Conservation (phyloP, 2,329 filamentous ascomycete species). For the Penicillium aurantiogriseum region DNA sequence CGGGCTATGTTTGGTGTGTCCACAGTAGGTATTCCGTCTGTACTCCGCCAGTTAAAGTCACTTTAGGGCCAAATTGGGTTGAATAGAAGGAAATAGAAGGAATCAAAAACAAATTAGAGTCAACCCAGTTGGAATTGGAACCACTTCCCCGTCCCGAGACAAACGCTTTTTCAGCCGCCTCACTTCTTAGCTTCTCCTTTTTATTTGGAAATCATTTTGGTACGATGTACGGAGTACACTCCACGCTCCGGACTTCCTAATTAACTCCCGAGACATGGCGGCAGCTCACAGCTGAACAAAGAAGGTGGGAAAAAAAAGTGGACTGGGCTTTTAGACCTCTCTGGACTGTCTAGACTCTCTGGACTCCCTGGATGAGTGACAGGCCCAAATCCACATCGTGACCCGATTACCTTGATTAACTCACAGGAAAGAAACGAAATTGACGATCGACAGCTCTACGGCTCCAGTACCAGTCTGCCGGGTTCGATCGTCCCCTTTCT, state of each 20-base stretch:
- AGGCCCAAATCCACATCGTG: conserved; percentile 7
- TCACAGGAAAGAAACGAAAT: conserved; percentile 12
- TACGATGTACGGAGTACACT: not conserved
- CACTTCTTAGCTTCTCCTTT: conserved; percentile 3
- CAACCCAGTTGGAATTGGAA: conserved; percentile 1
- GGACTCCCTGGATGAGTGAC: conserved; percentile 1
- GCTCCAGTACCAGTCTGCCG: conserved; percentile 22
- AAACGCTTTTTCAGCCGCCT: conserved; percentile 9
- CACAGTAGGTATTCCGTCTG: conserved; percentile 5
- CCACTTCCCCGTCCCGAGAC: conserved; percentile 8
- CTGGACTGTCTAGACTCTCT: not conserved
- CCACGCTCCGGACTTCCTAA: not conserved
- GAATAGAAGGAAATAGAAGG: not conserved
- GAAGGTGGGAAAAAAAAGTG: not conserved
- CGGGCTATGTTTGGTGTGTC: conserved; percentile 1
- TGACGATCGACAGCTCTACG: conserved; percentile 21
- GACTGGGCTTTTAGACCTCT: conserved; percentile 1
- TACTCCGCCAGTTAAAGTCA: conserved; percentile 2
- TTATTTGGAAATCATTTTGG: not conserved
- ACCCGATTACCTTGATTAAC: conserved; percentile 6
- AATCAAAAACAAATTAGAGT: not conserved
- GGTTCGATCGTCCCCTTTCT: conserved; percentile 22
- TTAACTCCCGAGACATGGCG: not conserved
- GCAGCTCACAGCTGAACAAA: not conserved
- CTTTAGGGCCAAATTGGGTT: not conserved